phyloP scores from a whole-genome alignment of 768 basidiomycete species.

The Kwoniella sp. region DNA sequence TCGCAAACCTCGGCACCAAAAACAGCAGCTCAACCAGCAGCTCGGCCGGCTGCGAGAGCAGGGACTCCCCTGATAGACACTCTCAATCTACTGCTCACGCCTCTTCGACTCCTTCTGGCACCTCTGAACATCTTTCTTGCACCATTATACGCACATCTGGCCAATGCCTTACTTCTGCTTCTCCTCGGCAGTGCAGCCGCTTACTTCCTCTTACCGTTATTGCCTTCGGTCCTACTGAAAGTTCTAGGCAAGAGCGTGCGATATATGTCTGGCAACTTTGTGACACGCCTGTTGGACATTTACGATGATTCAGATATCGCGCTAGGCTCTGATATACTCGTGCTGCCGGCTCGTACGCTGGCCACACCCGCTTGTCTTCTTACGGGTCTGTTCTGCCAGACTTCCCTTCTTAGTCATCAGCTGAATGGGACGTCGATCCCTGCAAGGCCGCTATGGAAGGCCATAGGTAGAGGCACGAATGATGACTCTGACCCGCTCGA shows the following conservation, averaged over 20 bases:
- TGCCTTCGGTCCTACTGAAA: constrained; percentile 27
- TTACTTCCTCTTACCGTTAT: constrained; percentile 15
- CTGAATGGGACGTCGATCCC: constrained; percentile 11
- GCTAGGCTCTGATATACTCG: constrained; percentile 10
- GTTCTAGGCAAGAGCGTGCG: constrained; percentile 9
- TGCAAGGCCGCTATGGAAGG: constrained; percentile 33
- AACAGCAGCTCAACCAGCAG: neutral
- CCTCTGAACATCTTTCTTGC: constrained; percentile 22
- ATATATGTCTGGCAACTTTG: constrained; percentile 10
- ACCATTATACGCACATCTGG: constrained; percentile 25
- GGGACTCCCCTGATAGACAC: constrained; percentile 1
- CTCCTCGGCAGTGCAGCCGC: constrained; percentile 3
- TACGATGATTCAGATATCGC: constrained; percentile 3
- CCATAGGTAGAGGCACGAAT: neutral
- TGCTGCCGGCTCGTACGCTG: constrained; percentile 22
- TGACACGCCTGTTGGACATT: neutral
- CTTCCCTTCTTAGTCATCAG: constrained; percentile 22
- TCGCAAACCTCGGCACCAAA: neutral
- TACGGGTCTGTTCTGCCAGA: constrained; percentile 21
- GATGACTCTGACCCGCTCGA: constrained; percentile 19
- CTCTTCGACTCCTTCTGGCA: constrained; percentile 20
- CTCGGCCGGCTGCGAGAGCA: neutral
- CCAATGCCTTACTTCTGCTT: constrained; percentile 9
- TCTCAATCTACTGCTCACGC: constrained; percentile 18
- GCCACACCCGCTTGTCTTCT: constrained; percentile 25